These are phyloP conservation scores for Chrysanthemum makinoi DNA, from an alignment of 129 eudicot genomes.

Conservation along the genomic window DNA sequence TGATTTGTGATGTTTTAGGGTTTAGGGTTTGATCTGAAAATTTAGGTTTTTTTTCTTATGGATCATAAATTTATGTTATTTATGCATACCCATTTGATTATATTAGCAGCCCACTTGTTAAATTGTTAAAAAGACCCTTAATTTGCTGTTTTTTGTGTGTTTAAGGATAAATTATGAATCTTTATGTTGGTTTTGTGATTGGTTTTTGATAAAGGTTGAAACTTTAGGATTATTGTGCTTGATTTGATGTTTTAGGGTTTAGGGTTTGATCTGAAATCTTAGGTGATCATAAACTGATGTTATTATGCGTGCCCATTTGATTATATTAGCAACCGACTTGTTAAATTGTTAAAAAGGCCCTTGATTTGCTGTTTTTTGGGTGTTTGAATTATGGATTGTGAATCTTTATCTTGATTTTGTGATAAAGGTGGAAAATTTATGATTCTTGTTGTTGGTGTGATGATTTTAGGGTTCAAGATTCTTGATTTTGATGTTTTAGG, in stretches of 20 bases:
- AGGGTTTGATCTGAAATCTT: not conserved
- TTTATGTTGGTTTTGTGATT: not conserved
- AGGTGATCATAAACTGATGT: not conserved
- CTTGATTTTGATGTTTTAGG: not conserved
- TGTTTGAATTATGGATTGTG: too few relatives aligned
- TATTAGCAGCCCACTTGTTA: not conserved
- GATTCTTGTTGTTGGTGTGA: not conserved
- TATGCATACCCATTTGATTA: too few relatives aligned
- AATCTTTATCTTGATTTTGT: too few relatives aligned
- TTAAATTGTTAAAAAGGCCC: too few relatives aligned
- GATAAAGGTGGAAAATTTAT: conserved; percentile 6
- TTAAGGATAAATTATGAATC: not conserved
- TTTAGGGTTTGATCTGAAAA: not conserved
- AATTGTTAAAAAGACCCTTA: too few relatives aligned
- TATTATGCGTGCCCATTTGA: too few relatives aligned
- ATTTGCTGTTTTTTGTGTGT: too few relatives aligned
- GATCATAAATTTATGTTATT: not conserved
- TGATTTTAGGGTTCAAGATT: conserved; percentile 19
- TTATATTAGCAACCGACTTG: too few relatives aligned
- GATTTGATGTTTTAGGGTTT: conserved; percentile 12
- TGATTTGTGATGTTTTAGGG: conserved; percentile 1
- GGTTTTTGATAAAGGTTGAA: not conserved
- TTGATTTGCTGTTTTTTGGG: too few relatives aligned
- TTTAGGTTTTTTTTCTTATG: too few relatives aligned
- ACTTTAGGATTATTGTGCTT: not conserved